Percentiles rank a stretch among this genome's conserved stretches.
phyloP scores from a whole-genome alignment of 352 stramenopile species.

The Globisporangium apiculatum region DNA sequence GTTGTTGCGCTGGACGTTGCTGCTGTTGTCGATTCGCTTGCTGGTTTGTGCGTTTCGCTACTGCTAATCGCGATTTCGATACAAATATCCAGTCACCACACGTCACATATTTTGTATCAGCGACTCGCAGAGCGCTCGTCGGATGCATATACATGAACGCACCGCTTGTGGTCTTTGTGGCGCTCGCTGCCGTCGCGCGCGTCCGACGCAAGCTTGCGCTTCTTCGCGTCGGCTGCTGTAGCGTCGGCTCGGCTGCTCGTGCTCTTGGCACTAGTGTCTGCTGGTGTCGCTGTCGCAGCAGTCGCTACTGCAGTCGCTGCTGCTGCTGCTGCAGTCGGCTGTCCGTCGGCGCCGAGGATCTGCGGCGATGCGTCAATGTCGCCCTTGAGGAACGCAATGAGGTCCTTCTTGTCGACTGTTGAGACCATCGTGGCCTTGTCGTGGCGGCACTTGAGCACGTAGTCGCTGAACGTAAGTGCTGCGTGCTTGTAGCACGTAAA shows the following conservation, averaged over 20 bases:
- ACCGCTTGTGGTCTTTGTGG: slow-evolving; percentile 41
- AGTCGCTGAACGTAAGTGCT: slow-evolving; percentile 69
- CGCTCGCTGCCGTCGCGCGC: slow-evolving; percentile 15
- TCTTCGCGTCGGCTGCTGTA: slow-evolving; percentile 22
- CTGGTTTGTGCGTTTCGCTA: slow-evolving; percentile 24
- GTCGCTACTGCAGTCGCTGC: too few relatives aligned
- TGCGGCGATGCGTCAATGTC: slow-evolving; percentile 77
- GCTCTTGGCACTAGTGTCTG: slow-evolving; percentile 8
- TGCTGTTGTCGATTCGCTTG: slow-evolving; percentile 8
- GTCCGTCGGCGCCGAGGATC: slow-evolving; percentile 31
- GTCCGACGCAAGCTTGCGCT: slow-evolving; percentile 34
- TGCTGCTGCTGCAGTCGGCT: slow-evolving; percentile 2
- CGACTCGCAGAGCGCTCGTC: too few relatives aligned
- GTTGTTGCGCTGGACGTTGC: background rate
- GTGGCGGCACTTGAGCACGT: slow-evolving; percentile 74
- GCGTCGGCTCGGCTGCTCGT: slow-evolving; percentile 12
- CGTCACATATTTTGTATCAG: too few relatives aligned
- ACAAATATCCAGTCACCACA: background rate
- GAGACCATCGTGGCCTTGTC: slow-evolving; percentile 79
- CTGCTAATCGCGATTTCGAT: background rate
- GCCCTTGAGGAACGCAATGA: slow-evolving; percentile 77
- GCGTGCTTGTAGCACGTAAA: slow-evolving; percentile 78
- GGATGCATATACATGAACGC: background rate
- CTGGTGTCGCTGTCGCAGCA: background rate
- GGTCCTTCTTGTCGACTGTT: slow-evolving; percentile 84